A percentile compares a stretch with the other conserved stretches of the same genome.
Conservation (phyloP, 2,329 filamentous ascomycete genomes). For the Colletotrichum chrysophilum region DNA sequence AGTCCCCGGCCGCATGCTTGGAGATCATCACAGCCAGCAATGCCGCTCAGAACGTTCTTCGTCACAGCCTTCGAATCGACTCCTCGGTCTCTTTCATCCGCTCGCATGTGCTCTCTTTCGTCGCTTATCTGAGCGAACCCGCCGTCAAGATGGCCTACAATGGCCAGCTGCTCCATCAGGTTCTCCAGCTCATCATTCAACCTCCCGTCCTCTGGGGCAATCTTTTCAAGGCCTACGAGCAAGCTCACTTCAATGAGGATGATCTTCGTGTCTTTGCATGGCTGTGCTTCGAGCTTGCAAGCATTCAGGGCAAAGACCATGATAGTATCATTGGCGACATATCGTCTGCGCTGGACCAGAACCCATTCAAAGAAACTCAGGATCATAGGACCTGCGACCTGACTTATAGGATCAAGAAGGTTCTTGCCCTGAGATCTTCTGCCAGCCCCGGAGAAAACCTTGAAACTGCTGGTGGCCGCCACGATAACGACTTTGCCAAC, state of each 20-base stretch:
- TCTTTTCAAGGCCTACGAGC: conserved; percentile 41
- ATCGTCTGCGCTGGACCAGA: conserved; percentile 27
- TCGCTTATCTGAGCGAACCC: conserved; percentile 45
- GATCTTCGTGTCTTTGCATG: conserved; percentile 48
- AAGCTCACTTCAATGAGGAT: conserved; percentile 29
- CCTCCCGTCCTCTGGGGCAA: conserved; percentile 58
- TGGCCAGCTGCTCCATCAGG: conserved; percentile 52
- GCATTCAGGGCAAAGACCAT: conserved; percentile 31
- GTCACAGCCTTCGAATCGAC: conserved; percentile 29
- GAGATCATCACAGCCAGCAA: conserved; percentile 30
- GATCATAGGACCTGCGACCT: conserved; percentile 27
- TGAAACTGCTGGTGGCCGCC: conserved; percentile 64
- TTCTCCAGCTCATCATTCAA: conserved; percentile 52
- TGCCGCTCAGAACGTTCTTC: conserved; percentile 26
- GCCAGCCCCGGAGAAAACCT: conserved; percentile 18
- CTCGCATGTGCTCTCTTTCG: conserved; percentile 35
- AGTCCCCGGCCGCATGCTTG: conserved; percentile 26
- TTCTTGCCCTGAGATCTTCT: conserved; percentile 32
- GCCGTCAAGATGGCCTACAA: conserved; percentile 51
- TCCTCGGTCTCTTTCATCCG: conserved; percentile 33
- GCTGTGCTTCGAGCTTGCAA: conserved; percentile 54
- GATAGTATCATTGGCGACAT: conserved; percentile 27
- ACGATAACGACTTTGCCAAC: conserved; percentile 74
- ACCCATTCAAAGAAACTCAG: conserved; percentile 29
- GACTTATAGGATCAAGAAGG: conserved; percentile 43